A percentile compares a stretch with the other conserved stretches of the same genome.
These are phyloP conservation scores for Phytophthora pinifolia DNA, from an alignment of 352 stramenopile genomes.

Conservation along the genomic window DNA sequence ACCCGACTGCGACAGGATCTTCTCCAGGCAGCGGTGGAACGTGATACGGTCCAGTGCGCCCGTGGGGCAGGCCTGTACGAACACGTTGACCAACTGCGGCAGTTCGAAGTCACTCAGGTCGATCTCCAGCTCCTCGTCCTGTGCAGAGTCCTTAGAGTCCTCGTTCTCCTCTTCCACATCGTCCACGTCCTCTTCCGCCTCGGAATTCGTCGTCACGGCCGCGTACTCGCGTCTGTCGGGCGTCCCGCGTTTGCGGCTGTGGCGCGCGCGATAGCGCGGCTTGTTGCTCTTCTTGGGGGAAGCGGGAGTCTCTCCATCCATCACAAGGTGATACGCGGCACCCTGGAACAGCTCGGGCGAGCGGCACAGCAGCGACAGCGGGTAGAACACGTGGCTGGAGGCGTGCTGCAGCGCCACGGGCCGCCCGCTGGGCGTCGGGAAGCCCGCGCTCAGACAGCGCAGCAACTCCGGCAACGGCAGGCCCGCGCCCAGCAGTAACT, in stretches of 20 bases:
- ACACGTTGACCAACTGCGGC: constrained; percentile 81
- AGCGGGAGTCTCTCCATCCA: constrained; percentile 10
- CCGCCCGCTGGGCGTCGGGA: constrained; percentile 22
- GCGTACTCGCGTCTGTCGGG: constrained; percentile 19
- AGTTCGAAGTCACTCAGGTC: constrained; percentile 86
- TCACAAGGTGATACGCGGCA: constrained; percentile 49
- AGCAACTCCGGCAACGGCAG: constrained; percentile 51
- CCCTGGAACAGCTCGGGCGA: constrained; percentile 54
- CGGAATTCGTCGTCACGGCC: constrained; percentile 22
- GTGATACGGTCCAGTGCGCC: constrained; percentile 67
- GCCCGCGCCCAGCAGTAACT: constrained; percentile 44
- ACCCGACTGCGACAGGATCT: constrained; percentile 79
- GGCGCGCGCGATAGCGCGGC: constrained; percentile 7
- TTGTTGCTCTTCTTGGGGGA: constrained; percentile 12
- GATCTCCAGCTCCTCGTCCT: constrained; percentile 49
- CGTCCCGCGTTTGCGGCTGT: constrained; percentile 22
- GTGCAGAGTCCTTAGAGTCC: constrained; percentile 17
- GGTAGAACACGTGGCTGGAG: constrained; percentile 53
- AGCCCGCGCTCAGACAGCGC: constrained; percentile 48
- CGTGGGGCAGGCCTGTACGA: constrained; percentile 74
- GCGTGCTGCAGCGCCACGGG: constrained; percentile 27
- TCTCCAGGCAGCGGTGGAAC: constrained; percentile 74
- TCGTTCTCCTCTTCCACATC: constrained; percentile 27
- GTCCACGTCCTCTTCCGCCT: constrained; percentile 29
- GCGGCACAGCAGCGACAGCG: constrained; percentile 63